Evolutionary conservation across 192 early-diverging fungal species (phyloP), one percentile per base, ranked within the genome.

Genomic region (Phlyctochytrium bullatum): DNA sequence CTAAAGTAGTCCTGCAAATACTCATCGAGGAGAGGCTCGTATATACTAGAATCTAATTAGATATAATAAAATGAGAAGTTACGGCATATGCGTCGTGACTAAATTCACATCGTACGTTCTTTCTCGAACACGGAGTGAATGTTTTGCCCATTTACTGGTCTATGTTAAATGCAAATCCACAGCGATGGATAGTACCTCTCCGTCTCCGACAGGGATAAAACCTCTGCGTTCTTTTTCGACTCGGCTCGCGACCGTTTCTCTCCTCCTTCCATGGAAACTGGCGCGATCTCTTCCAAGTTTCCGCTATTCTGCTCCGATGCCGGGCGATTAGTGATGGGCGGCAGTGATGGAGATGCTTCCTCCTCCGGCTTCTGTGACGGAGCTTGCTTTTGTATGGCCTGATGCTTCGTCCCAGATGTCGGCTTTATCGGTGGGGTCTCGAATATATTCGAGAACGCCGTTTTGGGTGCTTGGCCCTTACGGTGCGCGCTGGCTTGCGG

Each of bases 21-120:
- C 59, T 80, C 79, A 52, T 86, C 84, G 4, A 80, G 62, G 47
- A 86, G 64, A 23, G 84, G 84, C 62, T 86, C 84, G 69, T 86
- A 86, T 1, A 68, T 52, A 10, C 69, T 71, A 32, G 23, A 24
- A 62, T 3, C 10, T 20, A 1, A 24, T 2, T 14, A 12, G 34
- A 14, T 23, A 23, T 50, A 32, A 12, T 51, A 14, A 56, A 28
- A 28, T 20, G 34, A 14, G 51, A 10, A 36, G 52, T 57, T 36
- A 65, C 33, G 69, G 74, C 83, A 85, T 85, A 27, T 78, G 62
- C 20, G 71, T 74, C 16, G 80, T 79, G 16, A 80, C 73, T 1
- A 85, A 62, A 65, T 85, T 85, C 28, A 85, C 72, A 61, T 85
- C 83, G 67, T 82, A 85, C 2, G 75, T 79, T 27, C 78, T 25